Percentiles rank a stretch among this genome's conserved stretches.
Conservation (phyloP, 2,329 filamentous ascomycete genomes). For the Colletotrichum neosansevieriae region DNA sequence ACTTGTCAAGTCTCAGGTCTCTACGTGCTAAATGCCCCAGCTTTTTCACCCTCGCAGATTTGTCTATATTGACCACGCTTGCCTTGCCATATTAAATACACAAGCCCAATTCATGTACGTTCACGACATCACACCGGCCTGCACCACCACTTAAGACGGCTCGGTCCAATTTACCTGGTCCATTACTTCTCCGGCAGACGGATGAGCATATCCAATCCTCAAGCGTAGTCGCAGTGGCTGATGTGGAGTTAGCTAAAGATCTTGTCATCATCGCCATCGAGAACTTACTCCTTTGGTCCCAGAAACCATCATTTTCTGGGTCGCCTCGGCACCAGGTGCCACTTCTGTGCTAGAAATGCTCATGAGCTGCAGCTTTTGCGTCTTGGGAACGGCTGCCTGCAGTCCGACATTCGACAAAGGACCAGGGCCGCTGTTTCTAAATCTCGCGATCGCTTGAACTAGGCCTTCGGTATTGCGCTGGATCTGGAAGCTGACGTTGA, state of each 20-base stretch:
- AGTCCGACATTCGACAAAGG: slow-evolving; percentile 81
- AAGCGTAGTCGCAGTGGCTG: slow-evolving; percentile 88
- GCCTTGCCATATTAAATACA: slow-evolving; percentile 32
- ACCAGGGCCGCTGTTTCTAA: slow-evolving; percentile 80
- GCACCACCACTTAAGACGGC: slow-evolving; percentile 59
- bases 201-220: slow-evolving; percentile 83
- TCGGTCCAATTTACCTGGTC: slow-evolving; percentile 99
- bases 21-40: background rate
- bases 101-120: slow-evolving; percentile 20
- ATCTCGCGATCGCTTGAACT: slow-evolving; percentile 85
- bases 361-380: slow-evolving; percentile 91
- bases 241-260: slow-evolving; percentile 26
- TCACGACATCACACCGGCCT: background rate
- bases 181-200: slow-evolving; percentile 76
- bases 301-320: slow-evolving; percentile 89
- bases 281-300: slow-evolving; percentile 88
- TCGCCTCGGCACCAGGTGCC: slow-evolving; percentile 82
- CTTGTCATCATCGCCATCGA: background rate
- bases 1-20: too few relatives aligned
- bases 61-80: slow-evolving; percentile 31
- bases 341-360: slow-evolving; percentile 87
- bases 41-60: slow-evolving; percentile 22
- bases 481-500: slow-evolving; percentile 83
- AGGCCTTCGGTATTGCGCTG: slow-evolving; percentile 84
- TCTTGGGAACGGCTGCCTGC: slow-evolving; percentile 96